Evolutionary conservation across 139 green algal species (phyloP), one percentile per base, ranked within the genome.

Genomic region (Micromonas commoda): DNA sequence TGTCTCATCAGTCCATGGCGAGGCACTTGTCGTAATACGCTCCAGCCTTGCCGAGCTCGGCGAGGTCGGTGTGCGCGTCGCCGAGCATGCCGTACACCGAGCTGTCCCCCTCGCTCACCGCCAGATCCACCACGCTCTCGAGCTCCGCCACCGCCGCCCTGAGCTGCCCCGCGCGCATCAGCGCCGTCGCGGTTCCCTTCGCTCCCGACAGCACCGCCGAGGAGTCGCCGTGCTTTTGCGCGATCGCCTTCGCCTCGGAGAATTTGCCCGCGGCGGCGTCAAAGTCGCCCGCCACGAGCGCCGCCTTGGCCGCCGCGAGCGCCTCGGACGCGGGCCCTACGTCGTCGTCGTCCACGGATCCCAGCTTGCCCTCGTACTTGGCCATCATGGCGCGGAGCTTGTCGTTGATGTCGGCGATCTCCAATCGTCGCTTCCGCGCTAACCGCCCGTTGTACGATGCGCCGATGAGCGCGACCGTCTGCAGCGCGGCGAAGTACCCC

Each of bases 21-120:
- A 82, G 66, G 33, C 77, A 82, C 35, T 34, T 54, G 68, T 82
- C 77, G 69, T 82, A 82, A 35, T 71, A 71, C 64, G 64, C 54
- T 28, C 54, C 68, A 31, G 77, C 77, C 54, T 77, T 77, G 34
- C 16, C 33, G 20, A 78, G 35, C 1, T 77, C 77, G 1, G 68
- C 77, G 6, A 77, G 34, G 34, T 82, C 77, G 33, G 68, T 71
- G 77, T 78, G 78, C 16, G 72, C 24, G 68, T 82, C 77, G 0
- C 66, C 77, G 53, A 82, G 66, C 34, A 78, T 53, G 53, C 77
- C 77, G 54, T 78, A 82, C 31, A 78, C 68, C 34, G 37, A 24
- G 37, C 37, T 33, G 35, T 75, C 68, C 20, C 37, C 38, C 16
- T 29, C 61, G 9, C 61, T 13, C 16, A 68, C 26, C 32, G 32